Evolutionary conservation across 225 moss, liverwort and hornwort genomes (phyloP).

Genomic region (Pseudoscleropodium purum): DNA sequence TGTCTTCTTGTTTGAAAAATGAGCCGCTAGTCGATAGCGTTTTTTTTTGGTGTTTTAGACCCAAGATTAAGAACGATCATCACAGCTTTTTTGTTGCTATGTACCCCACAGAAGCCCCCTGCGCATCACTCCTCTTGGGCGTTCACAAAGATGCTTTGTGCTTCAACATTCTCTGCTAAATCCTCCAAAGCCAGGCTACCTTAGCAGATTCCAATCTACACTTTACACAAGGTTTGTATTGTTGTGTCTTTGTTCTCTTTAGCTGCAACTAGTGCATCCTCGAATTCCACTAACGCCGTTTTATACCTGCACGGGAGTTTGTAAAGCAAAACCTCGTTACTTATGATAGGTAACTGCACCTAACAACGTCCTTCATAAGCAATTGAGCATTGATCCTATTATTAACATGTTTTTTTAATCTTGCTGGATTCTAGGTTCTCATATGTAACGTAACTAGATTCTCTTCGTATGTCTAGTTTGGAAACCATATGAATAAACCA

Average conservation of each 20-base stretch:
- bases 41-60: neutral
- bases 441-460: neutral
- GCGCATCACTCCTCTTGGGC: neutral
- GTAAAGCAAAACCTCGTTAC: neutral
- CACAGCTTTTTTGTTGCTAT: neutral
- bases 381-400: neutral
- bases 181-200: constrained; percentile 20
- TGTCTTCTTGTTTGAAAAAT: neutral
- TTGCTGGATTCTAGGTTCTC: neutral
- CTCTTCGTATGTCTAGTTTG: neutral
- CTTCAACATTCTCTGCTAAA: neutral
- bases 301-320: constrained; percentile 21
- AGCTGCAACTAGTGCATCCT: constrained; percentile 48
- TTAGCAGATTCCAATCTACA: constrained; percentile 64
- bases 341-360: too few relatives aligned
- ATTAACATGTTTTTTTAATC: neutral
- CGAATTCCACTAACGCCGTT: constrained; percentile 44
- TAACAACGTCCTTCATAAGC: neutral
- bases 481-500: neutral
- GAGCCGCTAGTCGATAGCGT: neutral
- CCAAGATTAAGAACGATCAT: neutral
- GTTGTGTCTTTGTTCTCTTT: constrained; percentile 45
- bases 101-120: neutral
- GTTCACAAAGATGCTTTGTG: neutral
- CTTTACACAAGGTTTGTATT: constrained; percentile 55